Conservation (phyloP, 345 rosid genomes). For the Orychophragmus violaceus region DNA sequence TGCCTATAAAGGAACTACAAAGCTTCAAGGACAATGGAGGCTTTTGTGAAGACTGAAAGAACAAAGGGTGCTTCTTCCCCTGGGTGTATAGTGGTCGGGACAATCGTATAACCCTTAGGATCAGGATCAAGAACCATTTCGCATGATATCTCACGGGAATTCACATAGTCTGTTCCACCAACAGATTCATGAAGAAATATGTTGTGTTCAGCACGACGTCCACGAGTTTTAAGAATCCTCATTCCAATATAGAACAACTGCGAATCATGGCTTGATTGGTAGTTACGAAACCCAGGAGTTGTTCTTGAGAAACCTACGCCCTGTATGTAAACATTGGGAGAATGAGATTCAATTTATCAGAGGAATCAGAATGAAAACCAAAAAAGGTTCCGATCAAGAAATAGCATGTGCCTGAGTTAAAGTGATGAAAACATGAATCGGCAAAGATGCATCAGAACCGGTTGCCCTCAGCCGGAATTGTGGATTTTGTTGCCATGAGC, state of each 20-base stretch:
- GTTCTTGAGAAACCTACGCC: constrained; percentile 98
- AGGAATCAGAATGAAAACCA: background rate
- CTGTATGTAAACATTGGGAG: constrained; percentile 33
- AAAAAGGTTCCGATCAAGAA: background rate
- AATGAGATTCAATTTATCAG: background rate
- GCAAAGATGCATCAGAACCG: constrained; percentile 83
- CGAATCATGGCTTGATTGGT: constrained; percentile 92
- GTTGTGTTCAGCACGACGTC: constrained; percentile 89
- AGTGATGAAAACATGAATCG: constrained; percentile 92
- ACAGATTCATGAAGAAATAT: constrained; percentile 97
- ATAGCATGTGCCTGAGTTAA: constrained; percentile 73
- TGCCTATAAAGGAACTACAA: constrained; percentile 35
- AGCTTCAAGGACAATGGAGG: constrained; percentile 73
- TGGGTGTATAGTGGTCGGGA: constrained; percentile 97
- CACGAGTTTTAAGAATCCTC: constrained; percentile 98
- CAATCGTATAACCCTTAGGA: constrained; percentile 99
- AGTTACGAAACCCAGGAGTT: constrained; percentile 85
- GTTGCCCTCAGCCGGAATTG: constrained; percentile 88
- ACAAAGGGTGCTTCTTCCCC: constrained; percentile 99
- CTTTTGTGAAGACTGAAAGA: constrained; percentile 93
- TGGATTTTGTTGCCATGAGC: constrained; percentile 99
- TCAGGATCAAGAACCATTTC: constrained; percentile 99
- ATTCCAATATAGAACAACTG: constrained; percentile 94
- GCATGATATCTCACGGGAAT: constrained; percentile 97
- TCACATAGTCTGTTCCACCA: constrained; percentile 99